Evolutionary conservation across 768 basidiomycete species (phyloP), one percentile per base, ranked within the genome.

Genomic region (Serendipita indica): DNA sequence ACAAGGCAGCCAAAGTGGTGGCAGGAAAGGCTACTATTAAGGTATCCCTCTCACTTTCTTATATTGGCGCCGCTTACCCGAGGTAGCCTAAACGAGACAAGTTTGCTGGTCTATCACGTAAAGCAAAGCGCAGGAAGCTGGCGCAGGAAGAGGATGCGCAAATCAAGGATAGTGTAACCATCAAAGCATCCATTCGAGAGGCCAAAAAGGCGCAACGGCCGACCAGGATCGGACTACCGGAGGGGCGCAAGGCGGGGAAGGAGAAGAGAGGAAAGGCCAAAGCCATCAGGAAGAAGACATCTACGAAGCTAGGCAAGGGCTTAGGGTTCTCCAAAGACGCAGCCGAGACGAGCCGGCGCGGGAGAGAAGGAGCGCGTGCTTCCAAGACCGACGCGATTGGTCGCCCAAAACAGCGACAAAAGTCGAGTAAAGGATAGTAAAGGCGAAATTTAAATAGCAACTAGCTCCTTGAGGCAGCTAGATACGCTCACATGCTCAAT

Each of bases 61-160:
- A 25, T 35, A n/a, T 35, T 54, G 46, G 6, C 30, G 20, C 54
- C 7, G 41, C 3, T 25, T 35, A 33, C 60, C 34, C 46, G 1
- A 6, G 58, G 7, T 66, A 88, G 85, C 81, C 81, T 16, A 86
- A 84, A 68, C 77, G 86, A 63, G 85, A 88, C 64, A 84, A 83
- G 63, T 79, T 81, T 61, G 75, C 86, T 4, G 93, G 92, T 7
- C 77, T 97, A 10, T 84, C 91, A n/a, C 81, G 94, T 61, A 83
- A 78, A 66, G 81, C 78, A 56, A 97, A 96, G 69, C 78, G 94
- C 60, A 77, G 91, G 65, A 96, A 92, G 72, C 74, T 93, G 73
- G 84, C 85, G 4, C 75, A 79, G 69, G 87, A 92, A 67, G 82
- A 84, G 62, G 89, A 93, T 62, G 78, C 80, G 56, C 81, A 82